phyloP scores from a whole-genome alignment of 768 basidiomycete genomes.

The Mycena olivaceomarginata region DNA sequence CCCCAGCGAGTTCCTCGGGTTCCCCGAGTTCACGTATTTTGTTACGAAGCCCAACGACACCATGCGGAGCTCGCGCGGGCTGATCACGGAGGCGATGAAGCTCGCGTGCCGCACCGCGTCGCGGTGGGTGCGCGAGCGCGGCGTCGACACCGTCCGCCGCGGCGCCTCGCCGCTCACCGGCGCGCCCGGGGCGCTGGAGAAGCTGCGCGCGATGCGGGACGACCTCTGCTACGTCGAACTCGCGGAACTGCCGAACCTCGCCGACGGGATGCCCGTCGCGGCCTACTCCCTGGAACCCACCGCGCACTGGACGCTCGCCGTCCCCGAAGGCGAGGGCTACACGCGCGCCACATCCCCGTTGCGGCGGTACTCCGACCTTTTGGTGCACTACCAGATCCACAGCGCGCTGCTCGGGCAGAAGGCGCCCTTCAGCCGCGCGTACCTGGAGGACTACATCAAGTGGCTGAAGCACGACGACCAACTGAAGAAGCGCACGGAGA shows the following conservation, averaged over 20 bases:
- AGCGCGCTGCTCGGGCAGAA: constrained; percentile 72
- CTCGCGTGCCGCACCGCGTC: constrained; percentile 86
- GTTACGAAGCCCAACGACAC: constrained; percentile 53
- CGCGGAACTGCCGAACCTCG: constrained; percentile 55
- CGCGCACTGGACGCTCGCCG: constrained; percentile 81
- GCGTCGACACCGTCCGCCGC: constrained; percentile 81
- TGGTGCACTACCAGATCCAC: constrained; percentile 97
- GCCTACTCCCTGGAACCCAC: constrained; percentile 72
- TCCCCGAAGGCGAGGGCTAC: constrained; percentile 88
- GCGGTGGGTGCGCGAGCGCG: constrained; percentile 78
- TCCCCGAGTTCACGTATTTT: constrained; percentile 69
- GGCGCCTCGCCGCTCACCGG: constrained; percentile 56
- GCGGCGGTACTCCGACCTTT: constrained; percentile 87
- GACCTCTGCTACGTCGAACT: constrained; percentile 64
- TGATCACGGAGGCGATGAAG: constrained; percentile 91
- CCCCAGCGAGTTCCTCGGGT: constrained; percentile 65
- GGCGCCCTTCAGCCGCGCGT: constrained; percentile 66
- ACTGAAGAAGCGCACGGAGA: constrained; percentile 52
- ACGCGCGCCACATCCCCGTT: constrained; percentile 90
- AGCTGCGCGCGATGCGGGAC: constrained; percentile 70
- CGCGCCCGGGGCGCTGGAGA: constrained; percentile 59
- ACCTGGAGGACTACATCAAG: constrained; percentile 65
- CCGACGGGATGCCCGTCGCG: constrained; percentile 57
- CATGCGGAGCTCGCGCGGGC: constrained; percentile 65
- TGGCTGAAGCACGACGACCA: constrained; percentile 61